phyloP scores from a whole-genome alignment of 345 rosid species.

The Firmiana major region DNA sequence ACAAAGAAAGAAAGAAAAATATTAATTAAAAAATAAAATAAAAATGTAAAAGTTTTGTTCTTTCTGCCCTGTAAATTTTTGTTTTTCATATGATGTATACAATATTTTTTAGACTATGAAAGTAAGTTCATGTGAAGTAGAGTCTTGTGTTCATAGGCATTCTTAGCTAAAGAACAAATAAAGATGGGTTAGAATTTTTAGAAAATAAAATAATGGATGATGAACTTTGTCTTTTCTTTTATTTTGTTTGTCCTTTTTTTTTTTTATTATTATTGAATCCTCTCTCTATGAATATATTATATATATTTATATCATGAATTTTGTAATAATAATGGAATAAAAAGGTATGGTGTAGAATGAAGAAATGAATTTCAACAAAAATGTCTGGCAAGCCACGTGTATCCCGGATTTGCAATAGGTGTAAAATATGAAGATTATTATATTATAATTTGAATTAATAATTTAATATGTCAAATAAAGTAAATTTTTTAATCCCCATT shows the following conservation, averaged over 20 bases:
- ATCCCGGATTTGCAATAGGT: no score
- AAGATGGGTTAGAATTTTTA: not conserved
- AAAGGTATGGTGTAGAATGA: not conserved
- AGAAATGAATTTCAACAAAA: not conserved
- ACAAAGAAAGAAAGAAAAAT: not conserved
- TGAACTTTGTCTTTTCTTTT: not conserved
- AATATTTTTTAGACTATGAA: not conserved
- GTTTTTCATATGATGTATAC: not conserved
- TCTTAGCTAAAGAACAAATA: not conserved
- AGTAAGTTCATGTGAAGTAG: not conserved
- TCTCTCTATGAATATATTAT: not conserved
- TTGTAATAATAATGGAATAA: not conserved
- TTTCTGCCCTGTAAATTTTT: not conserved
- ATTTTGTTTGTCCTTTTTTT: not conserved
- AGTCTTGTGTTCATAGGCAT: not conserved
- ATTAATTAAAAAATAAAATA: not conserved
- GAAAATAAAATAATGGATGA: not conserved
- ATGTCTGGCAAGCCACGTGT: no score
- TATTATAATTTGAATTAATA: no score
- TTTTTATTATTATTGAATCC: no score
- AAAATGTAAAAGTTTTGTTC: constrained; percentile 1
- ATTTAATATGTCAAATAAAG: no score
- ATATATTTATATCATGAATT: not conserved
- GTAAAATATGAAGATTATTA: no score
- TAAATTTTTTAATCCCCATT: no score